These are phyloP conservation scores for Coelastrella sp. DNA, from an alignment of 139 green algal genomes.

Conservation along the genomic window DNA sequence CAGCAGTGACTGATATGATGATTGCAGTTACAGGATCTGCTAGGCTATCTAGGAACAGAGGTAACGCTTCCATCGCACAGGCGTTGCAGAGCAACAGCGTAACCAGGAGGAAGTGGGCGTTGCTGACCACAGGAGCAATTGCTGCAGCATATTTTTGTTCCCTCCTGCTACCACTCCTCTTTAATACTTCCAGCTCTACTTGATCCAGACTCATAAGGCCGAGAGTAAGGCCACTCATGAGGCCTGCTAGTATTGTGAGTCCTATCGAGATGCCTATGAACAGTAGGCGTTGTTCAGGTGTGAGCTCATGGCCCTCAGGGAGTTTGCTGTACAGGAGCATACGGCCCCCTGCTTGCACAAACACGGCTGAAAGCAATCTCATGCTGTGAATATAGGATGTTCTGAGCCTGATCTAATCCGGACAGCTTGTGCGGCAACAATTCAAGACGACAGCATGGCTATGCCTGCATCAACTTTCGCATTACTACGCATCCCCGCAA, in stretches of 20 bases:
- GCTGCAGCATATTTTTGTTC: slow-evolving; percentile 65
- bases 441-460: too few relatives aligned
- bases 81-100: slow-evolving; percentile 83
- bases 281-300: neutral
- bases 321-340: slow-evolving; percentile 9
- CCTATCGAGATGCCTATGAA: slow-evolving; percentile 27
- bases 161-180: slow-evolving; percentile 59
- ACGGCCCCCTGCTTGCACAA: neutral
- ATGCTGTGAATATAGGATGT: neutral
- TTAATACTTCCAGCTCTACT: slow-evolving; percentile 80
- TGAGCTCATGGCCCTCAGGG: neutral
- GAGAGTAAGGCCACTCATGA: slow-evolving; percentile 86
- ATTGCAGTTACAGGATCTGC: slow-evolving; percentile 77
- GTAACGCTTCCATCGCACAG: slow-evolving; percentile 72
- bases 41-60: slow-evolving; percentile 81
- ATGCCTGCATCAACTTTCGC: too few relatives aligned
- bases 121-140: slow-evolving; percentile 27
- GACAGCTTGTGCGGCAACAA: too few relatives aligned
- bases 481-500: too few relatives aligned
- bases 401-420: too few relatives aligned
- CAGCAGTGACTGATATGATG: slow-evolving; percentile 76
- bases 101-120: slow-evolving; percentile 69
- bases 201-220: slow-evolving; percentile 74
- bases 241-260: slow-evolving; percentile 45
- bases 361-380: neutral